A percentile compares a stretch with the other conserved stretches of the same genome.
Evolutionary conservation across 768 basidiomycete species (phyloP).

Genomic region (Hortiboletus campestris): DNA sequence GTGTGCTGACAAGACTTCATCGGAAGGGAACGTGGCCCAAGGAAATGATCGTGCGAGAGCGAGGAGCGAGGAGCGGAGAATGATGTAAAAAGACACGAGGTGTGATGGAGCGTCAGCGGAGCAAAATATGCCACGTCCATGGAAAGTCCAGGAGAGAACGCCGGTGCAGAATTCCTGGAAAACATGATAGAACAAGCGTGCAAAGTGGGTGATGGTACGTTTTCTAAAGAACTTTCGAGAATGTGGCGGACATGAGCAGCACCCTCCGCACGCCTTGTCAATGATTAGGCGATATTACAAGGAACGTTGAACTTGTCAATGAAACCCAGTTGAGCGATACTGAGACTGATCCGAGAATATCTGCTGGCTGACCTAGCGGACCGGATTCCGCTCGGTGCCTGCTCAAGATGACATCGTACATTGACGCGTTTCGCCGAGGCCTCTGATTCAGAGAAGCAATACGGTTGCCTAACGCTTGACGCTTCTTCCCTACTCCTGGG

Average conservation of each 20-base stretch:
- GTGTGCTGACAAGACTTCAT: conserved; percentile 4
- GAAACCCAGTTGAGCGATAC: conserved; percentile 7
- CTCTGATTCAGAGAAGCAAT: neutral
- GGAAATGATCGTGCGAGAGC: conserved; percentile 14
- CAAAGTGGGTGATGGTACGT: conserved; percentile 7
- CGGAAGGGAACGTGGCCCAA: conserved; percentile 9
- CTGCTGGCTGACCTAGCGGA: neutral
- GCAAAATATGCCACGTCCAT: conserved; percentile 15
- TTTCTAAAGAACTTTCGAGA: conserved; percentile 21
- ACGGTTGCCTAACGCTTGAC: conserved; percentile 1
- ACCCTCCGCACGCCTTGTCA: conserved; percentile 17
- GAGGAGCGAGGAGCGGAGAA: conserved; percentile 9
- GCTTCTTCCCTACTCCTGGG: neutral
- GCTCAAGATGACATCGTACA: conserved; percentile 1
- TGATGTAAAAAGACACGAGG: conserved; percentile 31
- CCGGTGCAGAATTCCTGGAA: conserved; percentile 10
- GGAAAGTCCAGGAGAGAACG: conserved; percentile 15
- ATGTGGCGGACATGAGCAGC: conserved; percentile 30
- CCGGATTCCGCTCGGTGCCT: conserved; percentile 3
- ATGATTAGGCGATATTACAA: conserved; percentile 27
- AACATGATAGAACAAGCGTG: conserved; percentile 23
- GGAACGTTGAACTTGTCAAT: conserved; percentile 14
- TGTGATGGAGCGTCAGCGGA: conserved; percentile 4
- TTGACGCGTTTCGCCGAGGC: conserved; percentile 13
- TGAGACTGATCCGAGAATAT: conserved; percentile 17